Conservation (phyloP, 768 basidiomycete genomes). For the Paxillus rubicundulus region DNA sequence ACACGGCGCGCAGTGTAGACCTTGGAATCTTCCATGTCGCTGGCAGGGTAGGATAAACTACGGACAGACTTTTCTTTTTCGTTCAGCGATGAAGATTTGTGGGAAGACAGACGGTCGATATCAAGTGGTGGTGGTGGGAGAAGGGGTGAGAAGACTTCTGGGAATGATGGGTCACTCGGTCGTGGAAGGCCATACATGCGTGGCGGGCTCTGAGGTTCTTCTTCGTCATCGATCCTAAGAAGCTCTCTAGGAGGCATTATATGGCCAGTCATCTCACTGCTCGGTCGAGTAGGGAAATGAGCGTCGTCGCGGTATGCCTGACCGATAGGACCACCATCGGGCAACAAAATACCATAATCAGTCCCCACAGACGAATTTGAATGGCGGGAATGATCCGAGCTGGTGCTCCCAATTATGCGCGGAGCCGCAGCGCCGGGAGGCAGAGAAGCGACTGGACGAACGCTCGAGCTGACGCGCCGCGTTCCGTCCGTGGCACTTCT, state of each 20-base stretch:
- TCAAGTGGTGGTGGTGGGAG: constrained; percentile 40
- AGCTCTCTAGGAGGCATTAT: constrained; percentile 39
- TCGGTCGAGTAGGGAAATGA: constrained; percentile 24
- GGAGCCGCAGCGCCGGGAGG: constrained; percentile 35
- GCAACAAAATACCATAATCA: constrained; percentile 34
- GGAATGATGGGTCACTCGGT: constrained; percentile 22
- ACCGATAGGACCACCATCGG: constrained; percentile 32
- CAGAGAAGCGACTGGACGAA: constrained; percentile 26
- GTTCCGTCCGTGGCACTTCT: constrained; percentile 18
- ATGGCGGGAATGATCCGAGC: constrained; percentile 38
- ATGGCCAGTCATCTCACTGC: constrained; percentile 32
- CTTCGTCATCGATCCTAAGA: constrained; percentile 35
- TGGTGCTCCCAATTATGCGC: constrained; percentile 37
- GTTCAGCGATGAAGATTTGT: constrained; percentile 24
- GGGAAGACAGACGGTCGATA: constrained; percentile 26
- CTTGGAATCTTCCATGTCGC: constrained; percentile 32
- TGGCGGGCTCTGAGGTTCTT: constrained; percentile 23
- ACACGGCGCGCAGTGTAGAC: constrained; percentile 40
- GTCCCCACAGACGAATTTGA: constrained; percentile 40
- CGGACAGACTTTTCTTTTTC: constrained; percentile 36
- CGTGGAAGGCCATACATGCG: constrained; percentile 27
- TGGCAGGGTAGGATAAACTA: constrained; percentile 31
- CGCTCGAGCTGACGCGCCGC: constrained; percentile 9
- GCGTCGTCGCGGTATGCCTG: constrained; percentile 29
- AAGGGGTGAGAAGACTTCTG: constrained; percentile 33